These are phyloP conservation scores for Apiotrichum gamsii DNA, from an alignment of 1,284 basidiomycete genomes.

Conservation along the genomic window DNA sequence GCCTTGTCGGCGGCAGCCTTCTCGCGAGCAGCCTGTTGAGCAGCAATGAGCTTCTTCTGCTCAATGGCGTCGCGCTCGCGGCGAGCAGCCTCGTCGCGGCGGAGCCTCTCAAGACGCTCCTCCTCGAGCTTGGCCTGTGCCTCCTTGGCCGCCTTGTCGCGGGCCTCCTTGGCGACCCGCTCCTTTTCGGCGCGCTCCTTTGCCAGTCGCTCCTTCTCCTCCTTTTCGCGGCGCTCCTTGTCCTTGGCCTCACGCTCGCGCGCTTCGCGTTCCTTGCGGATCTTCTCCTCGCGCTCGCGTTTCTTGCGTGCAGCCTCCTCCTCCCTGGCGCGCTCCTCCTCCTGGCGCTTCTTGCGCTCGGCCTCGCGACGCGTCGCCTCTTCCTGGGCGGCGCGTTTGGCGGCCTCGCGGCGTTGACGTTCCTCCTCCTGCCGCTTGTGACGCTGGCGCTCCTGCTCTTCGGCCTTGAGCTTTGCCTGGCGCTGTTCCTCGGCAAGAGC, in stretches of 20 bases:
- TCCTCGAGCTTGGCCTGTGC: conserved; percentile 33
- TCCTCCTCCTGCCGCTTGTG: conserved; percentile 68
- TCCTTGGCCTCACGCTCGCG: conserved; percentile 48
- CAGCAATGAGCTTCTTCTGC: conserved; percentile 36
- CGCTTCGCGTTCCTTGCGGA: conserved; percentile 51
- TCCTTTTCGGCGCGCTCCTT: conserved; percentile 61
- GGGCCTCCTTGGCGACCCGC: conserved; percentile 34
- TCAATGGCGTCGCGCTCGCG: conserved; percentile 39
- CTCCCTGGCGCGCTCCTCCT: conserved; percentile 51
- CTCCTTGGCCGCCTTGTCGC: conserved; percentile 39
- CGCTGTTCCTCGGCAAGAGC: conserved; percentile 76
- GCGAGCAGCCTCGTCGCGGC: conserved; percentile 33
- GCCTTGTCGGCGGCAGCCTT: conserved; percentile 25
- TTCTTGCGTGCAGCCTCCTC: conserved; percentile 55
- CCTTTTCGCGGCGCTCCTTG: conserved; percentile 53
- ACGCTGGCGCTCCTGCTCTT: conserved; percentile 59
- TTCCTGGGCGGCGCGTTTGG: conserved; percentile 68
- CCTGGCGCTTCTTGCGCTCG: conserved; percentile 50
- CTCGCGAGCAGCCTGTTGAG: conserved; percentile 38
- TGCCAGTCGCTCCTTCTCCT: conserved; percentile 59
- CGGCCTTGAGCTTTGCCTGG: conserved; percentile 60
- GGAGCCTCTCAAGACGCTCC: conserved; percentile 32
- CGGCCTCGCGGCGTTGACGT: conserved; percentile 62
- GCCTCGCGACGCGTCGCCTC: conserved; percentile 56
- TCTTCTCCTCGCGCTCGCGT: conserved; percentile 63